Percentiles rank a stretch among this genome's conserved stretches.
Evolutionary conservation across 208 protist species (phyloP).

Genomic region (Trypanosoma brucei): DNA sequence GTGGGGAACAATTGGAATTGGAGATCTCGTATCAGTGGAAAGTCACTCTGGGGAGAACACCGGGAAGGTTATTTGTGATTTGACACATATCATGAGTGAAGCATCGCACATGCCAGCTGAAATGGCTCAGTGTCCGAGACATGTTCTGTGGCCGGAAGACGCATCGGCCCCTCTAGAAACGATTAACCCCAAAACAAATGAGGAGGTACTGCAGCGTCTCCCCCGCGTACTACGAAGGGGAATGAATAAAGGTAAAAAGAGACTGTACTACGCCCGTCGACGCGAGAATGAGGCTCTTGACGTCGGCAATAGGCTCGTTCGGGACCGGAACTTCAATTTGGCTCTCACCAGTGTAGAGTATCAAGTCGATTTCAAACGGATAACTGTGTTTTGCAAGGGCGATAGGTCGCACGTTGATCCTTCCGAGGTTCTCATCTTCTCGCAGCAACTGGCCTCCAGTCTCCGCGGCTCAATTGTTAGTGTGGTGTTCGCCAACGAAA

Average conservation of each 20-base stretch:
- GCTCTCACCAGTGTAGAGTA: constrained; percentile 51
- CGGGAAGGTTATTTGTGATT: constrained; percentile 49
- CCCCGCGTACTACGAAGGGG: constrained; percentile 58
- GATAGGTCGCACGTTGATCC: constrained; percentile 22
- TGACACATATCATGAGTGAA: constrained; percentile 29
- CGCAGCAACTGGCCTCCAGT: constrained; percentile 25
- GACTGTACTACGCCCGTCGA: constrained; percentile 57
- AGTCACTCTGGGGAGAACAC: constrained; percentile 41
- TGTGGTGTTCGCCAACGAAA: constrained; percentile 40
- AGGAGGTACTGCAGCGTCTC: constrained; percentile 38
- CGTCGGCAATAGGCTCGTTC: constrained; percentile 33
- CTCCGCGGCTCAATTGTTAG: constrained; percentile 45
- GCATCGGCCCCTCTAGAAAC: constrained; percentile 15
- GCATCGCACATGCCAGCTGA: not conserved
- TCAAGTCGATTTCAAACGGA: constrained; percentile 67
- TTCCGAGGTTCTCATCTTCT: constrained; percentile 29
- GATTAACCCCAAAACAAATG: constrained; percentile 14
- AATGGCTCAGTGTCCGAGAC: constrained; percentile 3
- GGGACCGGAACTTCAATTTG: constrained; percentile 29
- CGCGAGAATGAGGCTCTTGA: constrained; percentile 60
- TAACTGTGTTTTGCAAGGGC: constrained; percentile 39
- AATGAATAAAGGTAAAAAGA: constrained; percentile 78
- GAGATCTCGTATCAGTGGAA: constrained; percentile 68
- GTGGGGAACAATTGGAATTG: constrained; percentile 31
- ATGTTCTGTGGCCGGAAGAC: constrained; percentile 25